Evolutionary conservation across 352 stramenopile genomes (phyloP).

Genomic region (Phytophthora rubi): DNA sequence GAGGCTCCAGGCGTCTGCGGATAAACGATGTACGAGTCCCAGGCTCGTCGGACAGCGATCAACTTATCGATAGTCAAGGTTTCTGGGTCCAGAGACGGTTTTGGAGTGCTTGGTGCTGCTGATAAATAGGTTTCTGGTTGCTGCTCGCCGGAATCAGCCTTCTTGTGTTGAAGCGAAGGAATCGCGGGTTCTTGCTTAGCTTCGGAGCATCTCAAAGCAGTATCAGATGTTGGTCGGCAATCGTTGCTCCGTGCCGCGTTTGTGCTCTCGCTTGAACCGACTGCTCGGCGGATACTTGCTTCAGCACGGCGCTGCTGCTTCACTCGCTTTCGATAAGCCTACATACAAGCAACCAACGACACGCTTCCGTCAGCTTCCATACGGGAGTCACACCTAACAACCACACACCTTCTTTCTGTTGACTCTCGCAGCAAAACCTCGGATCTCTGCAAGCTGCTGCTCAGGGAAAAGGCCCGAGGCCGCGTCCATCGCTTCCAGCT

Average conservation of each 20-base stretch:
- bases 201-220: neutral
- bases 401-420: slow-evolving; percentile 41
- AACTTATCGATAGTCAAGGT: slow-evolving; percentile 40
- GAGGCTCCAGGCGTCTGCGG: slow-evolving; percentile 38
- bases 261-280: neutral
- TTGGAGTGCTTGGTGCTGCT: neutral
- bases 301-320: slow-evolving; percentile 31
- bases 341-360: neutral
- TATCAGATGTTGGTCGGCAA: neutral
- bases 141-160: neutral
- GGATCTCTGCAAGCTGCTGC: slow-evolving; percentile 25
- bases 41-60: slow-evolving; percentile 42
- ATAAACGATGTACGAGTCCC: slow-evolving; percentile 43
- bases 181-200: neutral
- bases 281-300: slow-evolving; percentile 24
- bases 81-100: slow-evolving; percentile 27
- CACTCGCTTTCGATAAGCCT: slow-evolving; percentile 42
- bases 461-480: slow-evolving; percentile 27
- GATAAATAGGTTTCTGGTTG: slow-evolving; percentile 5
- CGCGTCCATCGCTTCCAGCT: slow-evolving; percentile 34
- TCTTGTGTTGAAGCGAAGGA: neutral
- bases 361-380: neutral
- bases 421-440: slow-evolving; percentile 29
- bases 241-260: neutral
- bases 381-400: neutral